phyloP scores from a whole-genome alignment of 1,284 basidiomycete genomes.

The Rhodotorula sp. region DNA sequence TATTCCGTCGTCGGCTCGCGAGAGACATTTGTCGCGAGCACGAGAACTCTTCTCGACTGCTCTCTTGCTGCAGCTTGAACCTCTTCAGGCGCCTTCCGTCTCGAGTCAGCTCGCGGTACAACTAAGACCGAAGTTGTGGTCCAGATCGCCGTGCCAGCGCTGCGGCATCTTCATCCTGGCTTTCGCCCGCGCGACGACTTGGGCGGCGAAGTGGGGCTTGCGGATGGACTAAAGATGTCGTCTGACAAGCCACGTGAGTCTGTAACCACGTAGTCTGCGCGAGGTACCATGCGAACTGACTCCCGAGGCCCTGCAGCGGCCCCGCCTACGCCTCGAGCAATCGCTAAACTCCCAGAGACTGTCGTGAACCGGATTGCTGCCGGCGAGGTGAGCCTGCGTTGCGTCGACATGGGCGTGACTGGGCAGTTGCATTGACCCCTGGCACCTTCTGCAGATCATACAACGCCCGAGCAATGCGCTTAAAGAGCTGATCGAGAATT shows the following conservation, averaged over 20 bases:
- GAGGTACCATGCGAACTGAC: background rate
- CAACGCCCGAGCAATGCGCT: constrained; percentile 92
- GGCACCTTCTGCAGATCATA: constrained; percentile 70
- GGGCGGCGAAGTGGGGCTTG: background rate
- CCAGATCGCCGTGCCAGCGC: background rate
- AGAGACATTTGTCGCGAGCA: background rate
- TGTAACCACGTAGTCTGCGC: background rate
- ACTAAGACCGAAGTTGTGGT: no score
- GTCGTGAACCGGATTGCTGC: constrained; percentile 64
- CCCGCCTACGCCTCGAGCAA: constrained; percentile 35
- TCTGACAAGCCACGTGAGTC: background rate
- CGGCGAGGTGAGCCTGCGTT: constrained; percentile 54
- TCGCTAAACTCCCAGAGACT: constrained; percentile 53
- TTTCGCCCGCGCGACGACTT: background rate
- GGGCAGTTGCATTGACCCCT: background rate
- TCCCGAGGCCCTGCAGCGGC: background rate
- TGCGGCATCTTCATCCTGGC: background rate
- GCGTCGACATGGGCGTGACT: no score
- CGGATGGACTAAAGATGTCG: background rate
- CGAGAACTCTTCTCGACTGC: no score
- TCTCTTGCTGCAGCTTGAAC: no score
- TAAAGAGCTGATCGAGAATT: constrained; percentile 95
- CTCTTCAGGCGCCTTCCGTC: no score
- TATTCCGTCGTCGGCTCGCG: background rate
- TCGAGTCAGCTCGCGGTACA: no score